Conservation (phyloP, 345 rosid species). For the Salix brachista region DNA sequence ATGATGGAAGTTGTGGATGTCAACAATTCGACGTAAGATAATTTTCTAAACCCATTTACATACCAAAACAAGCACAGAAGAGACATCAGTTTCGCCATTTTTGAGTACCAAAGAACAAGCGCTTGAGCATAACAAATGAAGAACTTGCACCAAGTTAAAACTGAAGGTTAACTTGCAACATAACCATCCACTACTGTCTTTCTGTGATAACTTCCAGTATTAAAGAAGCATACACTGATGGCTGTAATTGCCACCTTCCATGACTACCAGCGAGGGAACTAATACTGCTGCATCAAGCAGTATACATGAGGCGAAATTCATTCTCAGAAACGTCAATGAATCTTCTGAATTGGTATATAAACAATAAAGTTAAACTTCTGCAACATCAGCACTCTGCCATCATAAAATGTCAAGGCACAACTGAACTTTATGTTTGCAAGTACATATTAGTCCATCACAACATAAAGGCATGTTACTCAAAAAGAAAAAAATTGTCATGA, state of each 20-base stretch:
- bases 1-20: neutral
- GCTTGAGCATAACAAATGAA: neutral
- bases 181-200: neutral
- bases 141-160: neutral
- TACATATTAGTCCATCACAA: conserved; percentile 28
- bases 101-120: neutral
- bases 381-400: conserved; percentile 16
- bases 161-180: neutral
- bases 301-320: conserved; percentile 11
- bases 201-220: neutral
- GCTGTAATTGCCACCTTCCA: neutral
- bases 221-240: neutral
- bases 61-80: neutral
- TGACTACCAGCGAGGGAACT: neutral
- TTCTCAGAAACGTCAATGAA: conserved; percentile 19
- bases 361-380: conserved; percentile 23
- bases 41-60: neutral
- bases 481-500: conserved; percentile 24
- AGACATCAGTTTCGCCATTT: neutral
- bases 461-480: conserved; percentile 20
- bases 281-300: neutral
- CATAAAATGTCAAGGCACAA: conserved; percentile 18
- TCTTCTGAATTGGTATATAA: conserved; percentile 24
- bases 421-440: conserved; percentile 22
- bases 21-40: neutral